These are phyloP conservation scores for Amborella trichopoda DNA, from an alignment of 164 flowering plant genomes.

Conservation along the genomic window DNA sequence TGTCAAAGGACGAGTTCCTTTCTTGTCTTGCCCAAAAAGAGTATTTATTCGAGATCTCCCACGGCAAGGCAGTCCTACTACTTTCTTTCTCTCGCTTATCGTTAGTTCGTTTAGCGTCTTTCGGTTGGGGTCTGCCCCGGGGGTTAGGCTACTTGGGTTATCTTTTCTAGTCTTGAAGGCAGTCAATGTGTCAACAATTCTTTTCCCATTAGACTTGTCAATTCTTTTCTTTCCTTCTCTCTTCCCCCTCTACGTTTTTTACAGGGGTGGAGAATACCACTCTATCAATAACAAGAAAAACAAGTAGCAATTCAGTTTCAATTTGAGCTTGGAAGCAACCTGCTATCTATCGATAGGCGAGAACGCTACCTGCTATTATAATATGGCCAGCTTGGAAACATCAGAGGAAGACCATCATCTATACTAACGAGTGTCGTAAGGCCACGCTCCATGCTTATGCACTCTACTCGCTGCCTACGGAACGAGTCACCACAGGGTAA, in stretches of 20 bases:
- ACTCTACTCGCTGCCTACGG: too few relatives aligned
- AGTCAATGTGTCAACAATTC: neutral
- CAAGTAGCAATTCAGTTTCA: conserved; percentile 4
- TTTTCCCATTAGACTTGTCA: neutral
- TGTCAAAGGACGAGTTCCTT: neutral
- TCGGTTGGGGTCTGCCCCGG: neutral
- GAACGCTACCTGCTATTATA: conserved; percentile 3
- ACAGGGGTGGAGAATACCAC: conserved; percentile 3
- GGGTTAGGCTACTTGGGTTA: neutral
- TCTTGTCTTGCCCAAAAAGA: neutral
- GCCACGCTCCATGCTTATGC: too few relatives aligned
- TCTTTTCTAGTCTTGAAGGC: neutral
- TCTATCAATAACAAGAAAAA: conserved; percentile 2
- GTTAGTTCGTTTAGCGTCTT: neutral
- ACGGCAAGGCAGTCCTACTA: too few relatives aligned
- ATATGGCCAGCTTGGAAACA: conserved; percentile 2
- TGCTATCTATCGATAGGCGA: conserved; percentile 1
- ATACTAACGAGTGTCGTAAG: too few relatives aligned
- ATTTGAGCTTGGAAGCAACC: conserved; percentile 5
- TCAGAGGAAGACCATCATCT: too few relatives aligned
- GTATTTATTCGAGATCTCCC: too few relatives aligned
- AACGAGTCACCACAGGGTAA: conserved; percentile 2
- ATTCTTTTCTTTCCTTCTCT: neutral
- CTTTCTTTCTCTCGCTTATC: too few relatives aligned
- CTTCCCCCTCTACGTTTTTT: neutral